Base-by-base conservation (phyloP, 148 eudicot genomes). In the Rhododendron molle region DNA sequence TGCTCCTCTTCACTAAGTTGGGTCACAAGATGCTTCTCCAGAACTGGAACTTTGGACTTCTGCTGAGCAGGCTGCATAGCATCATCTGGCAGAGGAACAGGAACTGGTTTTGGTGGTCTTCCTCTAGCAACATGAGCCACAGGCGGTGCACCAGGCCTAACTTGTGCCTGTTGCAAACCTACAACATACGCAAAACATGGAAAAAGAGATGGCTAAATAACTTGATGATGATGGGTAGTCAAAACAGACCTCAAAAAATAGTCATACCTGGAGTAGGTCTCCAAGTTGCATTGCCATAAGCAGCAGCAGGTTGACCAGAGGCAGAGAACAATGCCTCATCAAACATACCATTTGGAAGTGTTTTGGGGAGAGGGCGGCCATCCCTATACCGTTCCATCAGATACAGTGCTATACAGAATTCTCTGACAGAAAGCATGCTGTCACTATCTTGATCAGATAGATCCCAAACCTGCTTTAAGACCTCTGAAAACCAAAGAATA, bases 391-490 rank as follows among this genome's bases (percentile, higher is more conserved):
- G 92, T 83, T 97, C 99, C 96, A 97, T 97, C 82, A 97, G 92
- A 90, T 97, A 97, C 83, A 97, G 95, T 82, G 99, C 99, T 90
- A 97, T 91, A 76, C 99, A 97, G 56, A 97, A 97, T 88, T 97
- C 99, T 92, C 93, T 93, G 84, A 97, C 86, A 86, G 99, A 94
- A 88, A 97, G 98, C 98, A 93, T 95, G 90, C 96, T 94, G 89
- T 97, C 99, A 88, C 93, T 95, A 89, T 97, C 99, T 92, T 95
- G 98, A 91, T 97, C 99, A 90, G 99, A 95, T 88, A 97, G 92
- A 89, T 97, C 98, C 99, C 98, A 97, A 86, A 97, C 99, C 95
- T 97, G 96, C 93, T 90, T 97, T 86, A 97, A 87, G 87, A 97
- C 89, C 94, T 97, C 99, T 97, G 94, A 80, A 81, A 90, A 81